phyloP scores from a whole-genome alignment of 495 filamentous ascomycete genomes.

The Penicillium cosmopolitanum region DNA sequence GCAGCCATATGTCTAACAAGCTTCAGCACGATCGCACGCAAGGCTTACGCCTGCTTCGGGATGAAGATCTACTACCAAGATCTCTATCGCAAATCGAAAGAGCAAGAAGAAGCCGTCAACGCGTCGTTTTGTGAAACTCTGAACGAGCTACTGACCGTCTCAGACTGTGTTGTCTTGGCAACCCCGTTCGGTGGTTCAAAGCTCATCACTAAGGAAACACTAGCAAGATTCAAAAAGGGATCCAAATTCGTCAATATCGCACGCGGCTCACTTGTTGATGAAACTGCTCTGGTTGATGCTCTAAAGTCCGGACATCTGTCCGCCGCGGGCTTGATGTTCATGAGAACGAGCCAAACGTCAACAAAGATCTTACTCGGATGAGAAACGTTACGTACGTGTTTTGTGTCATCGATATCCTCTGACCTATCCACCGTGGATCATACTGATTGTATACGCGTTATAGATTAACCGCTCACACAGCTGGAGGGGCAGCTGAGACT shows the following conservation, averaged over 20 bases:
- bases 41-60: conserved; percentile 21
- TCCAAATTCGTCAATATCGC: conserved; percentile 20
- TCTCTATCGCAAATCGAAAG: conserved; percentile 14
- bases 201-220: conserved; percentile 17
- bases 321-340: conserved; percentile 17
- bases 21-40: conserved; percentile 15
- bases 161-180: conserved; percentile 18
- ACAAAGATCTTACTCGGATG: conserved; percentile 14
- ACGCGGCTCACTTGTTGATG: conserved; percentile 16
- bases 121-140: conserved; percentile 16
- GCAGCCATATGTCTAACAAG: background rate
- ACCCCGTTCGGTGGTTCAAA: conserved; percentile 22
- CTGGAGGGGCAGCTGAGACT: conserved; percentile 19
- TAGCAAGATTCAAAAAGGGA: conserved; percentile 20
- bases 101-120: conserved; percentile 17
- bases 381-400: conserved; percentile 18
- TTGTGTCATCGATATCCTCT: background rate
- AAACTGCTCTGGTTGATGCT: conserved; percentile 14
- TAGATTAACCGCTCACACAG: conserved; percentile 20
- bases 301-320: conserved; percentile 19
- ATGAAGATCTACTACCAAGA: conserved; percentile 25
- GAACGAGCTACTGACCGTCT: conserved; percentile 12
- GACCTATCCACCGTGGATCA: background rate
- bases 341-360: conserved; percentile 18
- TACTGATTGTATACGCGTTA: background rate